A percentile compares a stretch with the other conserved stretches of the same genome.
phyloP scores from a whole-genome alignment of 2,329 filamentous ascomycete genomes.

The Lachnellula arida region DNA sequence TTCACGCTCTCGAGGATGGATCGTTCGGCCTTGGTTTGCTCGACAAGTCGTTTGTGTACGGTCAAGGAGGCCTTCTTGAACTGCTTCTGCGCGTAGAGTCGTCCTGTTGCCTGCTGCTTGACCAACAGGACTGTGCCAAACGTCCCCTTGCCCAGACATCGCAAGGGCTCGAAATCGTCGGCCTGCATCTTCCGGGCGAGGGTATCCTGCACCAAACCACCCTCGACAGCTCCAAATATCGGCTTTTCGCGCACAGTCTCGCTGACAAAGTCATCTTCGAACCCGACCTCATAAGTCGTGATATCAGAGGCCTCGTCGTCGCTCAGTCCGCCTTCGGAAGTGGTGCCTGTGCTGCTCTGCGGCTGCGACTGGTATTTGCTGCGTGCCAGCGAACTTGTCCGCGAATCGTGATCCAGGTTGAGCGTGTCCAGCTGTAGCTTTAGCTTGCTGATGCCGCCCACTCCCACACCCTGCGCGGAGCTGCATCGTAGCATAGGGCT shows the following conservation, averaged over 20 bases:
- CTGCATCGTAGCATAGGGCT: constrained; percentile 53
- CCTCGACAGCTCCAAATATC: constrained; percentile 44
- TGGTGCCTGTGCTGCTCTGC: constrained; percentile 37
- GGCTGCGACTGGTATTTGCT: constrained; percentile 54
- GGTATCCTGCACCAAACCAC: constrained; percentile 46
- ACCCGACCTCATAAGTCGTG: constrained; percentile 78
- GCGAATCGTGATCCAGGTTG: constrained; percentile 54
- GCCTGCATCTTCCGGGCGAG: constrained; percentile 76
- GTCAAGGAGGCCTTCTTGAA: constrained; percentile 95
- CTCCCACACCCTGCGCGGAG: constrained; percentile 46
- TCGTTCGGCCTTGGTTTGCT: constrained; percentile 96
- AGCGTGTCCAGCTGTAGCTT: constrained; percentile 78
- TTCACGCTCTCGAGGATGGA: constrained; percentile 94
- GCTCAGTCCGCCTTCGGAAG: constrained; percentile 39
- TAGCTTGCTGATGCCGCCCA: constrained; percentile 76
- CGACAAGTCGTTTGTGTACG: constrained; percentile 90
- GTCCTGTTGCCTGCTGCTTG: constrained; percentile 80
- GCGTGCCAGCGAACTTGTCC: constrained; percentile 52
- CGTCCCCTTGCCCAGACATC: constrained; percentile 91
- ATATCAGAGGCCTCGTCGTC: constrained; percentile 63
- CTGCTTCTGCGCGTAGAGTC: constrained; percentile 95
- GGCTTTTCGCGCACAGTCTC: constrained; percentile 45
- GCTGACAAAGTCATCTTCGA: constrained; percentile 82
- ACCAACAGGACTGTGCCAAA: constrained; percentile 94
- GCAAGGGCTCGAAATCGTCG: constrained; percentile 82